Evolutionary conservation across 108 stramenopile genomes (phyloP), one percentile per base, ranked within the genome.

Genomic region (Cyclostephanos invisitatus): DNA sequence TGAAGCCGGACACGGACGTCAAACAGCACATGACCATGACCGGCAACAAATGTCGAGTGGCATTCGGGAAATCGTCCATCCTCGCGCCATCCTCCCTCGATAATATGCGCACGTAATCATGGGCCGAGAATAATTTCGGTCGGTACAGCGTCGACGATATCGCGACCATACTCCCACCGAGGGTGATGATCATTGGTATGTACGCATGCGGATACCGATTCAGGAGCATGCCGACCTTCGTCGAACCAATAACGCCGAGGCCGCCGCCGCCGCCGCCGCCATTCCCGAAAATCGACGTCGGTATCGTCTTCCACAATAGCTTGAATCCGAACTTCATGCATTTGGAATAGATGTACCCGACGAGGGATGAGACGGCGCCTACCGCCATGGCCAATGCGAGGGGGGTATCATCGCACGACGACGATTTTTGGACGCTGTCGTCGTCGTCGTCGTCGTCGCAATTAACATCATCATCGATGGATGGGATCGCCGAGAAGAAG

Each of bases 1-100:
- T 72, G 67, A 89, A 86, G 9, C 89, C 89, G 67, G 84, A 85
- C 11, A 85, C 55, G 10, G 85, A 84, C 49, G 89, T 86, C 25
- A 87, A 47, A 22, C 85, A 64, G 5, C 70, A 80, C 44, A 87
- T 28, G 11, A 63, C 6, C 67, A 89, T 37, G 5, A 86, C 53
- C 11, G 87, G 84, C 44, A 82, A 35, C 7, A 85, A 42, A 37
- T 59, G 29, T 3, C 7, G 22, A 11, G 54, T 56, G 37, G 65
- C 72, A 17, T 64, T 54, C 0, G 86, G 86, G 46, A 87, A 70
- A 32, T 68, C 59, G 61, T 70, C 64, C 76, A 64, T 60, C 15
- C 57, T 51, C 17, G 37, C 55, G 21, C 28, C 62, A 17, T 29
- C 62, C 47, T 66, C 69, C 50, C 27, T 22, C 9, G 76, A 77